Conservation (phyloP, 495 filamentous ascomycete species). For the Aspergillus haitiensis region DNA sequence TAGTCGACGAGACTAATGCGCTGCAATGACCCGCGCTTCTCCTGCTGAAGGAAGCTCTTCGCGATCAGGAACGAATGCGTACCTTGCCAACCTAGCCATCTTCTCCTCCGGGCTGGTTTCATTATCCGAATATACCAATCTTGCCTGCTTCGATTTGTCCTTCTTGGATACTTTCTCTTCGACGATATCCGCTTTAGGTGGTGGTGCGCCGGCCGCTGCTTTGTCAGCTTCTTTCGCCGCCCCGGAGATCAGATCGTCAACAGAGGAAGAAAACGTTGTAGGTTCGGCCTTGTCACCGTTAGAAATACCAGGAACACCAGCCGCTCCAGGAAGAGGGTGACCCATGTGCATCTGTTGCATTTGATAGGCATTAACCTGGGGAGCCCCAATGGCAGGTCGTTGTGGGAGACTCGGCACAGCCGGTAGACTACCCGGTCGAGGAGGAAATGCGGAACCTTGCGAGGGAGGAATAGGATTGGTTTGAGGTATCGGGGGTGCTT, state of each 20-base stretch:
- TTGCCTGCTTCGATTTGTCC: constrained; percentile 66
- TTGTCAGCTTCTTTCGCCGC: constrained; percentile 39
- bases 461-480: constrained; percentile 39
- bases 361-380: constrained; percentile 56
- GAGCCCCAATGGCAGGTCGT: constrained; percentile 59
- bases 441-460: constrained; percentile 40
- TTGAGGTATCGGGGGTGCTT: constrained; percentile 37
- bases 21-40: constrained; percentile 36
- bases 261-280: constrained; percentile 47
- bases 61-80: constrained; percentile 63
- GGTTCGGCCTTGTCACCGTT: constrained; percentile 38
- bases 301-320: constrained; percentile 31
- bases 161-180: constrained; percentile 62
- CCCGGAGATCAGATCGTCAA: constrained; percentile 62
- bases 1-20: constrained; percentile 40
- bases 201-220: constrained; percentile 25
- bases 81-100: constrained; percentile 75
- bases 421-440: constrained; percentile 53
- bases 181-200: constrained; percentile 31
- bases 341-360: constrained; percentile 68
- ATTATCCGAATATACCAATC: constrained; percentile 76
- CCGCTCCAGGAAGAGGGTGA: constrained; percentile 37
- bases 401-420: constrained; percentile 62
- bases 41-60: constrained; percentile 40
- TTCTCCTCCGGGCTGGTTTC: constrained; percentile 83